Conservation (phyloP, 2,329 filamentous ascomycete genomes). For the Epicoccum sorghinum region DNA sequence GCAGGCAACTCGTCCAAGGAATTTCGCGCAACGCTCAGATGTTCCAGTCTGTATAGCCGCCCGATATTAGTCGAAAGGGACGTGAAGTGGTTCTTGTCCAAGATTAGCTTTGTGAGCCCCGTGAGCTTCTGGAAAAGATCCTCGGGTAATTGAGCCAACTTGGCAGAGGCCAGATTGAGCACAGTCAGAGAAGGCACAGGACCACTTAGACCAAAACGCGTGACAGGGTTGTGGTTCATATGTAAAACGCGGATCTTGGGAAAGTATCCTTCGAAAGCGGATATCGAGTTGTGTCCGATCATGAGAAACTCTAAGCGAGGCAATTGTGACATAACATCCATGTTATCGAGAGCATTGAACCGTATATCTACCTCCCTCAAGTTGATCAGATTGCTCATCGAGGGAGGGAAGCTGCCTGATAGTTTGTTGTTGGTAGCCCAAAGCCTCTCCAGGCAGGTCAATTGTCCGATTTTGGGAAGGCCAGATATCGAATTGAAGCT, state of each 20-base stretch:
- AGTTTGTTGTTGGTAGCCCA: slow-evolving; percentile 96
- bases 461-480: slow-evolving; percentile 78
- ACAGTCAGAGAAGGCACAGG: slow-evolving; percentile 81
- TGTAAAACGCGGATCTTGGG: slow-evolving; percentile 81
- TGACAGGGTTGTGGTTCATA: slow-evolving; percentile 93
- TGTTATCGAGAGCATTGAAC: slow-evolving; percentile 87
- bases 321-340: slow-evolving; percentile 83
- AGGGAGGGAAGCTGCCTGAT: slow-evolving; percentile 72
- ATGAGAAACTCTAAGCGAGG: slow-evolving; percentile 87
- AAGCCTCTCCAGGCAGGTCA: slow-evolving; percentile 82
- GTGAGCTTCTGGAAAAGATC: slow-evolving; percentile 86
- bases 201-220: slow-evolving; percentile 82
- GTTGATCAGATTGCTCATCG: slow-evolving; percentile 74
- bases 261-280: slow-evolving; percentile 89
- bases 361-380: slow-evolving; percentile 92
- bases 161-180: slow-evolving; percentile 88
- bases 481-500: slow-evolving; percentile 91
- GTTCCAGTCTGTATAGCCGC: slow-evolving; percentile 79
- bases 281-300: slow-evolving; percentile 91
- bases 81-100: slow-evolving; percentile 96
- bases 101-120: slow-evolving; percentile 82
- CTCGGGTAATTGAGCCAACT: slow-evolving; percentile 85
- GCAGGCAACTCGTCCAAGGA: slow-evolving; percentile 81
- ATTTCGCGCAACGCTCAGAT: slow-evolving; percentile 94
- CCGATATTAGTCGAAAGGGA: slow-evolving; percentile 86